phyloP scores from a whole-genome alignment of 2,329 filamentous ascomycete species.

The Pseudocercospora musae region DNA sequence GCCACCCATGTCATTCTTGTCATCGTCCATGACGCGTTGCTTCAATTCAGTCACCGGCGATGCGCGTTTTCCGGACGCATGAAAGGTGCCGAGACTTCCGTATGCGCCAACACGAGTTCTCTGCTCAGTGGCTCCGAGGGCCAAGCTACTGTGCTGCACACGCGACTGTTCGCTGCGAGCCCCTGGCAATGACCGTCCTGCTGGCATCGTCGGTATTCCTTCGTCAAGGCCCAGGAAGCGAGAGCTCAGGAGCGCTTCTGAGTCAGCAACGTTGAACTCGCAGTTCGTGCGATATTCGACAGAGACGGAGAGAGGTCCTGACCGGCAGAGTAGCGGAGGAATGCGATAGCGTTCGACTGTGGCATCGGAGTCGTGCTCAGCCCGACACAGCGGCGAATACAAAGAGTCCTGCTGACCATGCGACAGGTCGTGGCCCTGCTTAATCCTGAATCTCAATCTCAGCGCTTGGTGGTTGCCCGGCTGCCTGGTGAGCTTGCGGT shows the following conservation, averaged over 20 bases:
- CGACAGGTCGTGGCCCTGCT: conserved; percentile 54
- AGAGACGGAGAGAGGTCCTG: conserved; percentile 75
- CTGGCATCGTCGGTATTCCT: conserved; percentile 19
- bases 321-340: conserved; percentile 79
- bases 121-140: conserved; percentile 15
- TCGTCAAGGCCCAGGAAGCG: conserved; percentile 91
- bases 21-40: conserved; percentile 26
- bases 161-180: conserved; percentile 48
- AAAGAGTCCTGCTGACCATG: conserved; percentile 63
- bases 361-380: conserved; percentile 46
- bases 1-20: conserved; percentile 16
- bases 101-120: conserved; percentile 29
- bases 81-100: conserved; percentile 35
- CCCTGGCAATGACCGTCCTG: conserved; percentile 29
- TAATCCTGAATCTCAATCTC: conserved; percentile 75
- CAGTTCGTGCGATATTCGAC: conserved; percentile 85
- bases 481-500: conserved; percentile 69
- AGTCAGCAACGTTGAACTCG: conserved; percentile 86
- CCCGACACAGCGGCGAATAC: conserved; percentile 65
- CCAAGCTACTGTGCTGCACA: conserved; percentile 25
- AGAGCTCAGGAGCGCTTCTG: conserved; percentile 85
- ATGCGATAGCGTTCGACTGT: conserved; percentile 74
- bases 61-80: conserved; percentile 29
- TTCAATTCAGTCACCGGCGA: conserved; percentile 31
- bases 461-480: conserved; percentile 60